Percentiles rank a stretch among this genome's conserved stretches.
phyloP scores from a whole-genome alignment of 2,329 filamentous ascomycete species.

The Colletotrichum tropicicola region DNA sequence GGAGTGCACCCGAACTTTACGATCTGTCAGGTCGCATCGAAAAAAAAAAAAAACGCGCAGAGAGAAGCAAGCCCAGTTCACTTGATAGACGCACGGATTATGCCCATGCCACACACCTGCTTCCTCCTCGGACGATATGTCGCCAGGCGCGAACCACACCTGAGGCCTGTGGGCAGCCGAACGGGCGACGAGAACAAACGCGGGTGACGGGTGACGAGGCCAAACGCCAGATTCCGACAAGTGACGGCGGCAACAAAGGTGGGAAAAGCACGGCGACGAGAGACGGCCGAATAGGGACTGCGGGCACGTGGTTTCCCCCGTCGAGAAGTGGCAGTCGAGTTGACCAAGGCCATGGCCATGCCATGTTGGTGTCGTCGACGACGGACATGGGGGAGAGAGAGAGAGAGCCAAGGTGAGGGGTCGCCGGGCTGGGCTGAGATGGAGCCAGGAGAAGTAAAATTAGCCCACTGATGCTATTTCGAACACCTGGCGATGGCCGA shows the following conservation, averaged over 20 bases:
- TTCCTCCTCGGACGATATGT: background rate
- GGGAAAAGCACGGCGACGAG: background rate
- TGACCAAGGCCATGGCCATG: background rate
- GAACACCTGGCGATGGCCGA: slow-evolving; percentile 2
- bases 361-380: background rate
- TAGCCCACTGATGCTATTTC: slow-evolving; percentile 26
- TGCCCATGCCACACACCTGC: too few species aligned
- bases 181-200: background rate
- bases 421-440: slow-evolving; percentile 1
- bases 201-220: background rate
- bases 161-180: background rate
- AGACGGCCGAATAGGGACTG: background rate
- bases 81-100: background rate
- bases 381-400: background rate
- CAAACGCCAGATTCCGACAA: background rate
- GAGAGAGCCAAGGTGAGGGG: background rate
- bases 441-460: slow-evolving; percentile 13
- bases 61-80: background rate
- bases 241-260: background rate
- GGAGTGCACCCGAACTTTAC: too few species aligned
- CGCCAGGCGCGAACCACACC: background rate
- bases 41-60: too few species aligned
- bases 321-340: background rate
- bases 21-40: too few species aligned
- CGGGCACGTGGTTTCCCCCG: slow-evolving; percentile 3